Percentiles rank a stretch among this genome's conserved stretches.
Evolutionary conservation across 163 green algal genomes (phyloP).

Genomic region (Scenedesmus sp.): DNA sequence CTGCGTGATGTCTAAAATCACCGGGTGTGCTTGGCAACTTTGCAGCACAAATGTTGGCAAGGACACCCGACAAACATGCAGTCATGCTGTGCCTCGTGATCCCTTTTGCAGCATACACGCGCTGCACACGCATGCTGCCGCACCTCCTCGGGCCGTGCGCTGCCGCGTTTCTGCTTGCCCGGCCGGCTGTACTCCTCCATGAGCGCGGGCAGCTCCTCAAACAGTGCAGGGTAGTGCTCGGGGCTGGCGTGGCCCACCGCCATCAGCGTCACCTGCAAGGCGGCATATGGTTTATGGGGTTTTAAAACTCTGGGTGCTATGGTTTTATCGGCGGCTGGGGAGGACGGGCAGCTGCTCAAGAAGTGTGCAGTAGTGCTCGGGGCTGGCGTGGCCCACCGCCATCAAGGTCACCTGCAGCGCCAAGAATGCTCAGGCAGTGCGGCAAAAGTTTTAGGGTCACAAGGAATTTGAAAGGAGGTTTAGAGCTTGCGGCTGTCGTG

Average conservation of each 20-base stretch:
- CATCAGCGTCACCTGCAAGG: conserved; percentile 51
- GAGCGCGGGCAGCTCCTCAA: conserved; percentile 62
- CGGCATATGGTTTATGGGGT: not conserved
- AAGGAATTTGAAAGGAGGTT: too few species aligned
- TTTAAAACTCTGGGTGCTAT: not conserved
- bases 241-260: conserved; percentile 59
- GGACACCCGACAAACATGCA: too few species aligned
- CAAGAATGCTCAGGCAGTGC: too few species aligned
- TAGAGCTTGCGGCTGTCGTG: too few species aligned
- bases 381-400: conserved; percentile 58
- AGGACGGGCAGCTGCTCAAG: conserved; percentile 59
- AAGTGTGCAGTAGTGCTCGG: conserved; percentile 55
- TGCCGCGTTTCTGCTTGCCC: conserved; percentile 8
- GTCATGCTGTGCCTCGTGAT: too few species aligned
- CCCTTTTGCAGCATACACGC: too few species aligned
- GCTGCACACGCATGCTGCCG: too few species aligned
- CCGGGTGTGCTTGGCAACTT: too few species aligned
- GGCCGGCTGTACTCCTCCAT: conserved; percentile 60
- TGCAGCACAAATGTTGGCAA: too few species aligned
- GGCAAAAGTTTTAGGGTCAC: too few species aligned
- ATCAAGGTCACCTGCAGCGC: conserved; percentile 43
- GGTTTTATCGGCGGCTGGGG: too few species aligned
- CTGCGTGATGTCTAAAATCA: too few species aligned
- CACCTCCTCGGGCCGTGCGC: conserved; percentile 48
- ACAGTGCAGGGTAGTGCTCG: conserved; percentile 56